Evolutionary conservation across 805 yeast genomes (phyloP), one percentile per base, ranked within the genome.

Genomic region (Groenewaldozyma tartarivorans): DNA sequence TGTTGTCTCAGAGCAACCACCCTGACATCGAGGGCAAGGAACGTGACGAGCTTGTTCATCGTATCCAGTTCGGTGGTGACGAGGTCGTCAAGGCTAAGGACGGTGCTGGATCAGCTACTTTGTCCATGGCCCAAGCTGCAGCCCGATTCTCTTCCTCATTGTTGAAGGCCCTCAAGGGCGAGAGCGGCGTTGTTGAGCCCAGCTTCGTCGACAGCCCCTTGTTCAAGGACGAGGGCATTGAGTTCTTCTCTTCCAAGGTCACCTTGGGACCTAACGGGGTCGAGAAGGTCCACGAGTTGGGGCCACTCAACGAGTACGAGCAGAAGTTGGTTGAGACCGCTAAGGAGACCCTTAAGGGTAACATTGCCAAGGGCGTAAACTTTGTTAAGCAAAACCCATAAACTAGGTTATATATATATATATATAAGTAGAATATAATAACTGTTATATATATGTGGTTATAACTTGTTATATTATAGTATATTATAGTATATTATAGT

Each of bases 61-160:
- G 95, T 67, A 84, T 87, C 63, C 96, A 87, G 71, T 87, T 82
- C 59, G 95, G 95, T 67, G 95, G 95, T 70, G 95, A 85, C 61
- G 95, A 85, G 72, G 94, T 85, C 52, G 95, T 85, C 55, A 73
- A 83, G 69, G 95, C 95, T 56, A 85, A 85, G 74, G 77, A 83
- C 58, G 95, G 95, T 65, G 86, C 88, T 53, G 95, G 95, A 55
- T 83, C 94, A 26, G 94, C 94, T 53, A 85, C 95, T 47, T 72
- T 85, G 55, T 85, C 95, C 48, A 85, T 85, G 95, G 94, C 94
- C 45, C 83, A 78, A 62, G 94, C 95, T 43, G 95, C 92, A 35
- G 86, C 80, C 64, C 75, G 80, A 54, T 80, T 85, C 64, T 79
- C 88, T 33, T 75, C 72, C 60, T 67, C 81, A 47, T 51, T 59